Evolutionary conservation across 345 rosid genomes (phyloP).

Genomic region (Dovyalis caffra): DNA sequence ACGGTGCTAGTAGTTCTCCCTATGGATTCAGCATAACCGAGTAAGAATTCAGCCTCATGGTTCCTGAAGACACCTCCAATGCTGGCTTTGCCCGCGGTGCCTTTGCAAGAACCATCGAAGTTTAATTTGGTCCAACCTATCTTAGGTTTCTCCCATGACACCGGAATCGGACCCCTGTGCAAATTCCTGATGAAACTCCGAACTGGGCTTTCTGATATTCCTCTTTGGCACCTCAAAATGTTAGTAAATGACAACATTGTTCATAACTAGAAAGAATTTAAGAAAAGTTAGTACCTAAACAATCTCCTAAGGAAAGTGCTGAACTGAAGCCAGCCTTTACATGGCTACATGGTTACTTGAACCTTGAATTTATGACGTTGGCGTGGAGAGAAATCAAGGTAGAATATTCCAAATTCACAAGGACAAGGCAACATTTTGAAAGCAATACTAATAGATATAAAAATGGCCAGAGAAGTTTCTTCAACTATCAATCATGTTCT

Average conservation of each 20-base stretch:
- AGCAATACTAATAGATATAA: neutral
- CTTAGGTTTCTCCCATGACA: slow-evolving; percentile 69
- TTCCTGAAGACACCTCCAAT: slow-evolving; percentile 82
- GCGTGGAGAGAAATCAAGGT: slow-evolving; percentile 27
- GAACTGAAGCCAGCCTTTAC: neutral
- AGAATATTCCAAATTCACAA: slow-evolving; percentile 14
- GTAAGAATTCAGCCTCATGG: slow-evolving; percentile 72
- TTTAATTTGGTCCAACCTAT: slow-evolving; percentile 79
- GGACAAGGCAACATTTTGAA: slow-evolving; percentile 22
- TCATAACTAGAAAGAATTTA: neutral
- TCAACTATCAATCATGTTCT: slow-evolving; percentile 19
- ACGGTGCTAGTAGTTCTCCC: slow-evolving; percentile 62
- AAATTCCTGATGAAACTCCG: slow-evolving; percentile 34
- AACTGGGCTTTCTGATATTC: slow-evolving; percentile 25
- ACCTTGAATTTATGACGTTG: slow-evolving; percentile 14
- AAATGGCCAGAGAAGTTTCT: slow-evolving; percentile 22
- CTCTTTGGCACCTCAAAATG: slow-evolving; percentile 34
- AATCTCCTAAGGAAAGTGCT: neutral
- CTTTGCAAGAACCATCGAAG: slow-evolving; percentile 72
- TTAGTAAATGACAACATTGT: slow-evolving; percentile 41
- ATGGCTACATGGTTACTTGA: neutral
- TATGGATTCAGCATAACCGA: slow-evolving; percentile 78
- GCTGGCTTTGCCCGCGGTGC: slow-evolving; percentile 54
- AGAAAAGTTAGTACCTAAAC: neutral
- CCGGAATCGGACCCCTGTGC: slow-evolving; percentile 56